Base-by-base conservation (phyloP, 2,329 filamentous ascomycete genomes). In the Aspergillus floridensis region DNA sequence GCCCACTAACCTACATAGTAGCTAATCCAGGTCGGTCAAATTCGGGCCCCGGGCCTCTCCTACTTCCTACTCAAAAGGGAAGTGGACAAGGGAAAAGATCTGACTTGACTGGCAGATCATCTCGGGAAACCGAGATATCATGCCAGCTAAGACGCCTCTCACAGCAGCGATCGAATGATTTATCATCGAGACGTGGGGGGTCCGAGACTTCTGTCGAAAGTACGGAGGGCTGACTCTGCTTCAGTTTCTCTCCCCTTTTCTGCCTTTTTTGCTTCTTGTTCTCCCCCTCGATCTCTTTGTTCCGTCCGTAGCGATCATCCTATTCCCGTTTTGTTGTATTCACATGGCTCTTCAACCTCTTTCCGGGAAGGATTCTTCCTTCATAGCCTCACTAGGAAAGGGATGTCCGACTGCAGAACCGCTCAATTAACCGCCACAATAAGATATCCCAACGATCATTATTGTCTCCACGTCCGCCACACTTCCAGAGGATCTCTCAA, bases 131-230 rank as follows among this genome's bases (percentile, higher is more conserved):
- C 53, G 53, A 55, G 53, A 46, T 44, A 47, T 55, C 53, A 55
- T n/a, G 31, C 53, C n/a, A n/a, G 41, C 53, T 55, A 55, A 48
- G 53, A 55, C 53, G 53, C 26, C 53, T 55, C 53, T 55, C 46
- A 29, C 26, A 29, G 26, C 7, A 48, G 21, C 32, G 52, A 31
- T 47, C 41, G 44, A 48, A 29, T 55, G 19, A 54, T 21, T 32
- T 32, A 31, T 54, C 41, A 26, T 54, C 38, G 11, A 12, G 32
- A 16, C 32, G 32, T 35, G 2, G 32, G 32, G 32, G 32, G 26
- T 16, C 12, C 32, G 32, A 16, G 14, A 35, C 32, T 35, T n/a
- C 7, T 19, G 38, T 8, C 14, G n/a, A 44, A 44, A 44, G 14
- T 44, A 44, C 38, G 38, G 14, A 19, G 16, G 4, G 6, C 16